These are phyloP conservation scores for Cicer arietinum DNA, from an alignment of 306 rosid species.

Conservation along the genomic window DNA sequence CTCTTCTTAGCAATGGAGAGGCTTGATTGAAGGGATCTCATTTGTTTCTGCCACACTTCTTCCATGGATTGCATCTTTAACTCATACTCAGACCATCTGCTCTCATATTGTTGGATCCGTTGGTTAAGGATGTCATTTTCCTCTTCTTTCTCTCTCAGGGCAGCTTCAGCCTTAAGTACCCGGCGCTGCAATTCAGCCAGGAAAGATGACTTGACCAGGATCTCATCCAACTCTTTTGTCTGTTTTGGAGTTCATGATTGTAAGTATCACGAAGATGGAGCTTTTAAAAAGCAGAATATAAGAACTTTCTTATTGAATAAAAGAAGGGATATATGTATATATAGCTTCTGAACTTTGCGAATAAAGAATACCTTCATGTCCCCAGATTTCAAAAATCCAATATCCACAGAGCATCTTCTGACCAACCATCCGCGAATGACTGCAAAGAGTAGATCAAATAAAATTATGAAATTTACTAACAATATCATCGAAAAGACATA, in stretches of 20 bases:
- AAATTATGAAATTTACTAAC: constrained; percentile 34
- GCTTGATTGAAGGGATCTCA: constrained; percentile 97
- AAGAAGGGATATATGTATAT: neutral
- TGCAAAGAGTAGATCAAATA: constrained; percentile 47
- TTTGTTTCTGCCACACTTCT: constrained; percentile 98
- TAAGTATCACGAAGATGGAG: constrained; percentile 17
- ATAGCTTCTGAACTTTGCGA: constrained; percentile 33
- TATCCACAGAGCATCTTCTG: constrained; percentile 84
- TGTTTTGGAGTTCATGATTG: constrained; percentile 49
- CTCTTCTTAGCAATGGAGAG: constrained; percentile 98
- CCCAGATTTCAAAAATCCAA: constrained; percentile 62
- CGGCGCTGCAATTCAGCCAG: constrained; percentile 90
- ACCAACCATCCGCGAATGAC: constrained; percentile 91
- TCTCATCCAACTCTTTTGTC: constrained; percentile 76
- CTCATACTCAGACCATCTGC: constrained; percentile 96
- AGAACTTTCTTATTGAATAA: constrained; percentile 1
- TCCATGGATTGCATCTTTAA: constrained; percentile 97
- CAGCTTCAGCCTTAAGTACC: constrained; percentile 87
- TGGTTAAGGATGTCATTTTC: constrained; percentile 94
- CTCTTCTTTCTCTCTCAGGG: constrained; percentile 84
- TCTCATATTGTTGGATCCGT: constrained; percentile 92
- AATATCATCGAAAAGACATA: constrained; percentile 20
- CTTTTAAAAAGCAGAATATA: constrained; percentile 33
- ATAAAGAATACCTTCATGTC: constrained; percentile 62
- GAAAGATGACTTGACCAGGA: constrained; percentile 82